Evolutionary conservation across 1,284 basidiomycete species (phyloP), one percentile per base, ranked within the genome.

Genomic region (Apiotrichum gracile): DNA sequence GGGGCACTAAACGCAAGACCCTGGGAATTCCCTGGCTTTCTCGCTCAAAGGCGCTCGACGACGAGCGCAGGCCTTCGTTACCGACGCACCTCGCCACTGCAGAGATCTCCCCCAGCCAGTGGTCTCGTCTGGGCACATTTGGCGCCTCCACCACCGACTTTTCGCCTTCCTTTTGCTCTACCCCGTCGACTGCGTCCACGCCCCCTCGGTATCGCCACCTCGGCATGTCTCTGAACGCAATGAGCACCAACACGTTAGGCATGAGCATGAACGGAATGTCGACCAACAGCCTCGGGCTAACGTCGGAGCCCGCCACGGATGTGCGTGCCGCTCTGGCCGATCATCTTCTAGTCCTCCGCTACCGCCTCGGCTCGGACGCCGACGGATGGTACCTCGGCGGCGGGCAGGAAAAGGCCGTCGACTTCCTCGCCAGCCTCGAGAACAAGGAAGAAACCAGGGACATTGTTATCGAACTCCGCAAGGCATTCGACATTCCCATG

Each of bases 311-410:
- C 4, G 27, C 48, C 5, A 44, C 37, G 24, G 48, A 52, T 14
- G 58, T 59, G 12, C 58, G 58, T 17, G 26, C 51, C 5, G 52
- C 55, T 41, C 51, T 62, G 7, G 52, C 57, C 47, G 58, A 65
- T 43, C 56, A 61, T 39, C 55, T 71, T 26, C 51, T 71, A 12
- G 51, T 34, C 5, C 54, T 63, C 44, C 57, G 64, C 35, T 69
- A 68, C 51, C 56, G 57, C 16, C 45, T 67, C n/a, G 49, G 53
- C 7, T 25, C 47, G 5, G 55, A 61, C 19, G 52, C 50, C 8
- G 58, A 59, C 29, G 63, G 66, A 22, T 71, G 69, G 69, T 65
- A 29, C 47, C 62, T 71, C 19, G 65, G 68, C 37, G 34, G 51
- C 4, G 67, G 69, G 10, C 54, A 52, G 12, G 46, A 60, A 22